A percentile compares a stretch with the other conserved stretches of the same genome.
Evolutionary conservation across 192 early-diverging fungal species (phyloP).

Genomic region (Linnemannia zychae): DNA sequence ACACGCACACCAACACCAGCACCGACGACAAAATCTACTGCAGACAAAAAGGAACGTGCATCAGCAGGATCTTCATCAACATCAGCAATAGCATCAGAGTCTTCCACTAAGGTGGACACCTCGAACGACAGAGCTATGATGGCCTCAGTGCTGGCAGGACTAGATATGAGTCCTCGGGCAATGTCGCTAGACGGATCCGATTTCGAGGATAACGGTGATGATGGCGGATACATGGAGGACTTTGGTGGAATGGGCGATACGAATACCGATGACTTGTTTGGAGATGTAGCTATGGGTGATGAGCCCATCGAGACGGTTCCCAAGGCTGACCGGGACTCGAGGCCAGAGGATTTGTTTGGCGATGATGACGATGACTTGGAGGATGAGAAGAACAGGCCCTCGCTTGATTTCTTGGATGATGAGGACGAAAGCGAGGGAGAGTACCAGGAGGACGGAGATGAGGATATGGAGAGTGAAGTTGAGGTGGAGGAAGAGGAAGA

Average conservation of each 20-base stretch:
- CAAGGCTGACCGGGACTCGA: conserved; percentile 37
- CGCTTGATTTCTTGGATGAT: conserved; percentile 48
- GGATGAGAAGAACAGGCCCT: conserved; percentile 8
- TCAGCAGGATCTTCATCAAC: background rate
- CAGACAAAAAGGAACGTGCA: background rate
- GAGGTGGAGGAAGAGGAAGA: conserved; percentile 32
- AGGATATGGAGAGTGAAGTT: conserved; percentile 23
- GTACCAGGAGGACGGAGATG: conserved; percentile 32
- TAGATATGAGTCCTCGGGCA: conserved; percentile 43
- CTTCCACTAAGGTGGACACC: background rate
- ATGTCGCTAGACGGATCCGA: conserved; percentile 44
- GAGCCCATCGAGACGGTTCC: background rate
- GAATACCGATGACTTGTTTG: conserved; percentile 45
- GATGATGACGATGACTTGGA: conserved; percentile 38
- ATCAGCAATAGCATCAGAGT: background rate
- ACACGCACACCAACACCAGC: background rate
- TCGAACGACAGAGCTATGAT: conserved; percentile 46
- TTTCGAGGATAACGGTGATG: conserved; percentile 30
- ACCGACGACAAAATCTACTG: background rate
- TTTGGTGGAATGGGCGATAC: conserved; percentile 36
- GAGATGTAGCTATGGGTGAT: conserved; percentile 22
- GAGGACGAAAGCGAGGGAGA: conserved; percentile 38
- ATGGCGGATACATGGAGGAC: conserved; percentile 22
- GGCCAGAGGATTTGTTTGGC: conserved; percentile 45
- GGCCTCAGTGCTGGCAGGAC: conserved; percentile 51